phyloP scores from a whole-genome alignment of 2,329 filamentous ascomycete genomes.

The Calycina herbarum region DNA sequence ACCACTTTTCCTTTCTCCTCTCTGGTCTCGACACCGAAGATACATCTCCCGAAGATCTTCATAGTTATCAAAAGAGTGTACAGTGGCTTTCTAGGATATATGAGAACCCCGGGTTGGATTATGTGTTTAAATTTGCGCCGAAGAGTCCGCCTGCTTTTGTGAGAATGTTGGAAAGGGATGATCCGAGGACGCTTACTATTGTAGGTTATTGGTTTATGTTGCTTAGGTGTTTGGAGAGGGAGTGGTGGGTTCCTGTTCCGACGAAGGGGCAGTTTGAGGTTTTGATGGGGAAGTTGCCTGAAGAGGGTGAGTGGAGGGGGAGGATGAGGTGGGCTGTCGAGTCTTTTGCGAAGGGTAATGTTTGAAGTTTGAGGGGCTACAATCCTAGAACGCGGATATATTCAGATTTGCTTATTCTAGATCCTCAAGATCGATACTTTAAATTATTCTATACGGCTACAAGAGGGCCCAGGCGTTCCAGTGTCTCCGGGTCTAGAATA shows the following conservation, averaged over 20 bases:
- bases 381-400: too few relatives aligned
- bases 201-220: conserved; percentile 68
- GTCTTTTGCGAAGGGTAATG: background rate
- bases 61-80: background rate
- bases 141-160: conserved; percentile 59
- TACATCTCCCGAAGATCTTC: background rate
- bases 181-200: conserved; percentile 61
- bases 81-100: background rate
- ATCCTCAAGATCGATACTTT: too few relatives aligned
- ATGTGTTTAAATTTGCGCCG: conserved; percentile 27
- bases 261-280: background rate
- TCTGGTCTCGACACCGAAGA: background rate
- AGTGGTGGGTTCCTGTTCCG: background rate
- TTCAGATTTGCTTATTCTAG: too few relatives aligned
- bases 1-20: background rate
- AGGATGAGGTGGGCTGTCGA: background rate
- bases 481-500: background rate
- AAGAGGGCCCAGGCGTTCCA: too few relatives aligned
- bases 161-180: conserved; percentile 56
- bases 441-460: too few relatives aligned
- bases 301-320: background rate
- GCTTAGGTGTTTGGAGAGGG: conserved; percentile 46
- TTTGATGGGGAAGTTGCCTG: background rate
- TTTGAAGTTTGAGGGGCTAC: background rate
- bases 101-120: background rate